Percentiles rank a stretch among this genome's conserved stretches.
Evolutionary conservation across 2,329 filamentous ascomycete species (phyloP).

Genomic region (Madurella mycetomatis): DNA sequence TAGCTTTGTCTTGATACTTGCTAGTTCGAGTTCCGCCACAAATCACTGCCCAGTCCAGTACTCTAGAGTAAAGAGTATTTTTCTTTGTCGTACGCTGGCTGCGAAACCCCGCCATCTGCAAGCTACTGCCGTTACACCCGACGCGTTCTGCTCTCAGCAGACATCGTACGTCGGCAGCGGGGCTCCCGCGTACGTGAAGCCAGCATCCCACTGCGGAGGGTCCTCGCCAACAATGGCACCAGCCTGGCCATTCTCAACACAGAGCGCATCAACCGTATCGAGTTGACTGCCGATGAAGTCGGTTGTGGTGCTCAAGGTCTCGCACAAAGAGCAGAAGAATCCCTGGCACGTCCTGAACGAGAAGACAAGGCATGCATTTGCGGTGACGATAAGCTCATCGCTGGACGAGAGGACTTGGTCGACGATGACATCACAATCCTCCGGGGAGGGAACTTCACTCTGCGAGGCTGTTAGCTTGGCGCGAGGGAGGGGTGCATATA

Average conservation of each 20-base stretch:
- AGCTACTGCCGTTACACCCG: neutral
- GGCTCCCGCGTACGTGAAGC: conserved; percentile 30
- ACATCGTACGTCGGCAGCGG: conserved; percentile 33
- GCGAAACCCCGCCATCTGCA: neutral
- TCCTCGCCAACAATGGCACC: conserved; percentile 34
- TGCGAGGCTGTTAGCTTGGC: conserved; percentile 13
- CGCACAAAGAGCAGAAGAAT: conserved; percentile 37
- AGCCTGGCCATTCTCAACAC: conserved; percentile 30
- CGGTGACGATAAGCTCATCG: conserved; percentile 29
- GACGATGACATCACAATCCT: conserved; percentile 33
- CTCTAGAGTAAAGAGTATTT: too few species aligned
- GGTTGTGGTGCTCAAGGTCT: conserved; percentile 31
- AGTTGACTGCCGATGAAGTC: conserved; percentile 35
- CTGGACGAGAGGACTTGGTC: conserved; percentile 28
- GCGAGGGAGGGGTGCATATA: neutral
- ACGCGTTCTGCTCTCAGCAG: conserved; percentile 22
- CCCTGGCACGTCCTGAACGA: conserved; percentile 34
- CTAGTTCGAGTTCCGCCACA: too few species aligned
- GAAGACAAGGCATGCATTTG: conserved; percentile 33
- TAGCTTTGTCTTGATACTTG: too few species aligned
- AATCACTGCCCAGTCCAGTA: too few species aligned
- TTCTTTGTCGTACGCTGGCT: too few species aligned
- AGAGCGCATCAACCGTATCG: conserved; percentile 31
- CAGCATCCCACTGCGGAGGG: conserved; percentile 34
- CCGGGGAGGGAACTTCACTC: conserved; percentile 28